These are phyloP conservation scores for Hibiscus mutabilis DNA, from an alignment of 345 rosid genomes.

Conservation along the genomic window DNA sequence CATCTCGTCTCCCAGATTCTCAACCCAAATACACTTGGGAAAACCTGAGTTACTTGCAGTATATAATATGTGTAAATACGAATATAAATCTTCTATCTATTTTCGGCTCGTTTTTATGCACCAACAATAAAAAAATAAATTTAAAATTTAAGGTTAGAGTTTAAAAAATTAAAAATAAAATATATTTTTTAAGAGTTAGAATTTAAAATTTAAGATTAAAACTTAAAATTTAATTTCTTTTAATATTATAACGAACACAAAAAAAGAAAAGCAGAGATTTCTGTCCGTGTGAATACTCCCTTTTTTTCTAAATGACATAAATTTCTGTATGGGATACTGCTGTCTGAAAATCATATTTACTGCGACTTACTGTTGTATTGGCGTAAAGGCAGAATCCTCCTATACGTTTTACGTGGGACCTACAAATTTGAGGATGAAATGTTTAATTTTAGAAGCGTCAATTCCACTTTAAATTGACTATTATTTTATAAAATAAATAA, in stretches of 20 bases:
- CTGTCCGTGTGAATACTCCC: background rate
- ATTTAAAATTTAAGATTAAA: no score
- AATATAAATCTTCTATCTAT: no score
- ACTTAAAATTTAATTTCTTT: no score
- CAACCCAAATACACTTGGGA: background rate
- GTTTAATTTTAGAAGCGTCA: conserved; percentile 13
- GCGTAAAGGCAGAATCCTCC: background rate
- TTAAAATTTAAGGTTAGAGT: no score
- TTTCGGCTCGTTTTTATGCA: no score
- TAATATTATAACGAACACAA: no score
- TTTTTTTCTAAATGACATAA: background rate
- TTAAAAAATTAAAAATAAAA: no score
- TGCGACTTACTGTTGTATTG: background rate
- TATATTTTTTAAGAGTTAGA: no score
- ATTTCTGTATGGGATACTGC: background rate
- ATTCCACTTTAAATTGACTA: conserved; percentile 15
- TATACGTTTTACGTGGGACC: background rate
- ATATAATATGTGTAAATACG: no score
- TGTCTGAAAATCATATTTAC: background rate
- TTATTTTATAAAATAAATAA: background rate
- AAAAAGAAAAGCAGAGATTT: no score
- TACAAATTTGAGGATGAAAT: background rate
- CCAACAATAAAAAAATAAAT: no score
- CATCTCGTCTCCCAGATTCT: background rate
- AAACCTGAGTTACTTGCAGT: background rate